These are phyloP conservation scores for Melampsora occidentalis DNA, from an alignment of 1,284 basidiomycete genomes.

Conservation along the genomic window DNA sequence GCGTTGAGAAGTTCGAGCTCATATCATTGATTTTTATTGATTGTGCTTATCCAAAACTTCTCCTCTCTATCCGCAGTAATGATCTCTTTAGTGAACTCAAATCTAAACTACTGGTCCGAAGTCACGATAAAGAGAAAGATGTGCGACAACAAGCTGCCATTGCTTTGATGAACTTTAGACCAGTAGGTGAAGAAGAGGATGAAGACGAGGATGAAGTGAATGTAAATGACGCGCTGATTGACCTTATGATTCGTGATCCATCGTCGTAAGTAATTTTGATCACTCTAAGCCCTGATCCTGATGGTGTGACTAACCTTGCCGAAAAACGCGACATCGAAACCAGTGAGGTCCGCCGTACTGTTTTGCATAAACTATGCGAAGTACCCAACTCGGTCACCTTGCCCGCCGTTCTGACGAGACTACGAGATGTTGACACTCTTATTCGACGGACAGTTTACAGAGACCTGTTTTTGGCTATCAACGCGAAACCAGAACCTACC, in stretches of 20 bases:
- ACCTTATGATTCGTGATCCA: conserved; percentile 71
- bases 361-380: conserved; percentile 73
- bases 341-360: conserved; percentile 86
- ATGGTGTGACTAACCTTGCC: too few relatives aligned
- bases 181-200: conserved; percentile 67
- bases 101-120: conserved; percentile 68
- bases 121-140: conserved; percentile 77
- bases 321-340: too few relatives aligned
- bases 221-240: conserved; percentile 61
- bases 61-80: conserved; percentile 61
- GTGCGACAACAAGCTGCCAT: conserved; percentile 81
- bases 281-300: too few relatives aligned
- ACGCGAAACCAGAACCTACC: conserved; percentile 60
- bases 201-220: conserved; percentile 57
- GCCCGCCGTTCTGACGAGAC: conserved; percentile 70
- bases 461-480: conserved; percentile 58
- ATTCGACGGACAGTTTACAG: conserved; percentile 59
- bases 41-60: background rate
- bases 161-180: conserved; percentile 77
- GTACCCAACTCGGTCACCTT: conserved; percentile 61
- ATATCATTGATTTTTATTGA: background rate
- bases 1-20: conserved; percentile 52
- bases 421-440: conserved; percentile 77
- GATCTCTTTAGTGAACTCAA: conserved; percentile 72
- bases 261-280: conserved; percentile 64